These are phyloP conservation scores for Ambrosia artemisiifolia DNA, from an alignment of 129 eudicot species.

Conservation along the genomic window DNA sequence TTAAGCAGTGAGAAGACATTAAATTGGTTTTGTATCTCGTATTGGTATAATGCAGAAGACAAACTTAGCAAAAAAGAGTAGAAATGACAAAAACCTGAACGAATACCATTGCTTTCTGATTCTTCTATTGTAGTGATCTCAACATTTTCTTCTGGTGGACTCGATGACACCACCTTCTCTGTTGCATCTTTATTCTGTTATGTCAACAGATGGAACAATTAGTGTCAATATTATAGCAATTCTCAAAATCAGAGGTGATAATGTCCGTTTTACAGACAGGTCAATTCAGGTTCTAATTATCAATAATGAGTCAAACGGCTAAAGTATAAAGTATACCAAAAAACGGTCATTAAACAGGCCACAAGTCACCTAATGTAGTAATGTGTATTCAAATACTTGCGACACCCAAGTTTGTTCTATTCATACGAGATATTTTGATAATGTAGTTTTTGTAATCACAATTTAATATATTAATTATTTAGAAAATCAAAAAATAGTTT, in stretches of 20 bases:
- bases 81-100: conserved; percentile 27
- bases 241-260: conserved; percentile 12
- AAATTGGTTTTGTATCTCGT: background rate
- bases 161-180: conserved; percentile 19
- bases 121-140: conserved; percentile 20
- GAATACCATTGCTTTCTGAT: conserved; percentile 18
- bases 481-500: background rate
- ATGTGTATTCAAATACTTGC: background rate
- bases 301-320: background rate
- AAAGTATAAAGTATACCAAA: background rate
- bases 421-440: background rate
- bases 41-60: background rate
- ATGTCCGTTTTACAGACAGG: background rate
- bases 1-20: too few relatives aligned
- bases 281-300: background rate
- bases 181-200: conserved; percentile 37
- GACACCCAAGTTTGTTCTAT: background rate
- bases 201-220: background rate
- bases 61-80: background rate
- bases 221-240: background rate
- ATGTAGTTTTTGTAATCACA: background rate
- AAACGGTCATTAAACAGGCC: background rate
- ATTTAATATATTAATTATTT: background rate
- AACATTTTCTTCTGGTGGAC: conserved; percentile 29
- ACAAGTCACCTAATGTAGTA: background rate